Conservation (phyloP, 1,284 basidiomycete genomes). For the Leccinum cinnamomeum region DNA sequence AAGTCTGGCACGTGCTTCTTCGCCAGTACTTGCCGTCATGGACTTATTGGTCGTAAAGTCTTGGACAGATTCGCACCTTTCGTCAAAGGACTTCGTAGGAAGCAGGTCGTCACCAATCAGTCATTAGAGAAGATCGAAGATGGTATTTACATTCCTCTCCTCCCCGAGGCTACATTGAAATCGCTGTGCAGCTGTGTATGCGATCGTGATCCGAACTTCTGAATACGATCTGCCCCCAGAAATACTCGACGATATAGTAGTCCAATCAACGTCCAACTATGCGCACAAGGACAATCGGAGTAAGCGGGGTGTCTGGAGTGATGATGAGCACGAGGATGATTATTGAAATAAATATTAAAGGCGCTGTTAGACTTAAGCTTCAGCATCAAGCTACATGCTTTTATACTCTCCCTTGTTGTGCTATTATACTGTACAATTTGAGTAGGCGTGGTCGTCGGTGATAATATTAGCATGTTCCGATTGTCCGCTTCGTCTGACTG, state of each 20-base stretch:
- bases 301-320: conserved; percentile 19
- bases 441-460: neutral
- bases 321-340: conserved; percentile 33
- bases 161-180: conserved; percentile 4
- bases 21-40: neutral
- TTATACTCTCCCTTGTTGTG: neutral
- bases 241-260: conserved; percentile 65
- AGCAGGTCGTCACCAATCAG: conserved; percentile 83
- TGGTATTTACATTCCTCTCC: conserved; percentile 46
- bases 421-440: conserved; percentile 3
- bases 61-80: conserved; percentile 74
- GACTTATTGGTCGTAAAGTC: conserved; percentile 43
- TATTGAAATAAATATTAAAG: conserved; percentile 15
- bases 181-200: conserved; percentile 57
- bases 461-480: neutral
- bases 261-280: conserved; percentile 43
- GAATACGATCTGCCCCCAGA: conserved; percentile 69
- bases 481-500: neutral
- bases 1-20: conserved; percentile 59
- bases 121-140: conserved; percentile 94
- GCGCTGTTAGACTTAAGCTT: neutral
- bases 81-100: conserved; percentile 77
- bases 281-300: conserved; percentile 21
- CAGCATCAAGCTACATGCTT: neutral
- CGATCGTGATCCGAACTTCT: conserved; percentile 65